These are phyloP conservation scores for Trichoderma polysporum DNA, from an alignment of 2,329 filamentous ascomycete genomes.

Conservation along the genomic window DNA sequence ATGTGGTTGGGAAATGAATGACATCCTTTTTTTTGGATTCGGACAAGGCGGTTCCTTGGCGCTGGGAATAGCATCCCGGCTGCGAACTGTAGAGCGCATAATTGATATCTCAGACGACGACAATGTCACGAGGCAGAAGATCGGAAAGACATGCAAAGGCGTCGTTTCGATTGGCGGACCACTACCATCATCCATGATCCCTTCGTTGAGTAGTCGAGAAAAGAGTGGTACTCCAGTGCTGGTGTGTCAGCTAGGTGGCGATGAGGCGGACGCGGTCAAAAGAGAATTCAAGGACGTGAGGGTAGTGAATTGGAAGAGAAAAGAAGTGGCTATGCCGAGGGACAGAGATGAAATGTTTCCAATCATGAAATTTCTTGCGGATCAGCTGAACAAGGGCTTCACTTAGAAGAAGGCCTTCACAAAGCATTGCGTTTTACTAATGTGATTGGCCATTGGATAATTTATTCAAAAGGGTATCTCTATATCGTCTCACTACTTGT, in stretches of 20 bases:
- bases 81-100: conserved; percentile 39
- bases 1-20: conserved; percentile 59
- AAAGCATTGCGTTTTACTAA: no score
- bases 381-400: conserved; percentile 49
- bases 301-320: conserved; percentile 67
- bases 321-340: conserved; percentile 78
- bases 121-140: neutral
- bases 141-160: conserved; percentile 47
- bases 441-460: neutral
- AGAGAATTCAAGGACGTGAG: conserved; percentile 65
- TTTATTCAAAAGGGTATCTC: conserved; percentile 27
- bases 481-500: conserved; percentile 29
- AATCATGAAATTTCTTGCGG: conserved; percentile 80
- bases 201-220: conserved; percentile 42
- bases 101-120: conserved; percentile 33
- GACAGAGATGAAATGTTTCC: conserved; percentile 83
- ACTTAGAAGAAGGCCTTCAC: neutral
- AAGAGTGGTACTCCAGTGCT: conserved; percentile 66
- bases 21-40: conserved; percentile 65
- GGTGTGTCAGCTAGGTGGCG: conserved; percentile 59
- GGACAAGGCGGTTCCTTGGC: conserved; percentile 66
- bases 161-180: conserved; percentile 63
- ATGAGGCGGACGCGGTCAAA: conserved; percentile 63
- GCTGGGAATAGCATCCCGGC: conserved; percentile 52
- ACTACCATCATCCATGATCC: conserved; percentile 53